Evolutionary conservation across 139 green algal species (phyloP), one percentile per base, ranked within the genome.

Genomic region (Chlamydomonas asymmetrica): DNA sequence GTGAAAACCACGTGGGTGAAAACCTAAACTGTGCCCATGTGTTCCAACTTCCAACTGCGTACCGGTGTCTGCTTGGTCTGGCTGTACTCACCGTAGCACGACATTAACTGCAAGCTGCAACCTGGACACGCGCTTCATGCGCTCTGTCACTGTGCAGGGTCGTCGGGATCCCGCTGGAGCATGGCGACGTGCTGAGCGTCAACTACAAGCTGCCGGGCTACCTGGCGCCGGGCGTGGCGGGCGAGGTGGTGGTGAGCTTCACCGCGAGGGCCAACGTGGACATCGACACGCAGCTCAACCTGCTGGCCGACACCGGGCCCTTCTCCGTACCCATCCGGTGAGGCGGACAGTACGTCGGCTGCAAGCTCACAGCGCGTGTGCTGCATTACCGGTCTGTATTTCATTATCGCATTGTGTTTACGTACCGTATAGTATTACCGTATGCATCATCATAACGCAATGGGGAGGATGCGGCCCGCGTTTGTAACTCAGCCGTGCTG

Each of bases 221-320:
- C 59, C 32, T 92, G 39, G 85, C 84, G 2, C 82, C 88, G 7
- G 88, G 88, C 23, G 78, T 88, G n/a, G 79, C 66, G 1, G 81
- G 75, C 37, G 71, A 85, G 29, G 50, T 93, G 49, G 71, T 37
- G 4, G 37, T 93, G 49, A 84, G 68, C 4, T 91, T 93, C 77
- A 88, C 80, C 7, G 86, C 88, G 31, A 90, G 89, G 82, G 78
- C 73, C 29, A 82, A 86, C 43, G 71, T 85, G 66, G 86, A 91
- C 81, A 88, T 91, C 52, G 64, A 81, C 40, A 88, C 73, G 1
- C 27, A 45, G 31, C 74, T 91, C 13, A 60, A 79, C 52, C 71
- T 88, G 41, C 80, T 91, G 35, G 82, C 81, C 8, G 81, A 91
- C 52, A 91, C 86, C 18, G 86, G 86, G 1, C 76, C 84, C 35